Base-by-base conservation (phyloP, 805 yeast species). In the Saturnispora bothae region DNA sequence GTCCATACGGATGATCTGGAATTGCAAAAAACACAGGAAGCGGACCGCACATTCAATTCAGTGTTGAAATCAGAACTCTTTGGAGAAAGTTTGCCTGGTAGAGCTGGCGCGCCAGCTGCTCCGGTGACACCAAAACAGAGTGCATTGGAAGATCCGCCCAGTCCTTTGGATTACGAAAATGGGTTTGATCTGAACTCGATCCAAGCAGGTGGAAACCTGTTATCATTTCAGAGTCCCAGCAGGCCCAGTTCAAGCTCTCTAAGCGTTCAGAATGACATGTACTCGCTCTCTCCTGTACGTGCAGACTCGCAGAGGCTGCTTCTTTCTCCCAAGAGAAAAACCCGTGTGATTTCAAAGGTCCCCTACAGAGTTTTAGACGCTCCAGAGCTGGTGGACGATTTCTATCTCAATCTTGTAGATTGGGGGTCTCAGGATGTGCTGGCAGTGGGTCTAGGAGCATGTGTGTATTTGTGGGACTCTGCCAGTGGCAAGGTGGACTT, bases 331-430 rank as follows among this genome's bases (percentile, higher is more conserved):
- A 78, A 81, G 41, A 84, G 79, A 58, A 80, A 76, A 51, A 74
- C 81, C 2, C 63, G 98, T 32, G 70, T 73, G 22, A 83, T 92
- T 16, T 68, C 92, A 3, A 83, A 82, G 52, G 83, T 86, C 1
- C 97, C 98, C 0, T 86, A 81, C 52, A 69, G 95, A 40, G 96
- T 89, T 4, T 68, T 89, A 31, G 98, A 89, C 61, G 98, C 98
- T 0, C 98, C 97, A 0, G 95, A 85, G 34, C 64, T 92, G 17
- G 85, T 85, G 5, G 97, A 92, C 56, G 97, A 89, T 55, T 89
- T 88, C 53, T 89, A 89, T 55, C 68, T 86, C 36, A 92, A 92
- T 50, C 66, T 92, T 40, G 82, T 92, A 1, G 97, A 92, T 55
- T 89, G 98, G 98, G 95, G 96, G 0, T 73, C 84, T 19, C 84